phyloP scores from a whole-genome alignment of 1,139 yeast genomes.

The Magnusiomyces paraingens region DNA sequence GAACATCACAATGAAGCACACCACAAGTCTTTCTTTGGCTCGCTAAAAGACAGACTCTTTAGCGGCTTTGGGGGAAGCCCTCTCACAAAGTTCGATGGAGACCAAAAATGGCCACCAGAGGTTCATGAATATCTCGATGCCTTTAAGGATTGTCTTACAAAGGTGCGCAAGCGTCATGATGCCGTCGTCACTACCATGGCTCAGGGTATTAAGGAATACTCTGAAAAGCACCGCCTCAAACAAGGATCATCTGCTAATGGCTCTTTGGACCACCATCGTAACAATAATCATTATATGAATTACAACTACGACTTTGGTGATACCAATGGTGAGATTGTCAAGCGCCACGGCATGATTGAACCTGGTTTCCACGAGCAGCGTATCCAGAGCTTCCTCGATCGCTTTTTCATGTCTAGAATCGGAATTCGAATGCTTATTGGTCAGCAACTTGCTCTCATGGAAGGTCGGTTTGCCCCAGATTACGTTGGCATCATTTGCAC shows the following conservation, averaged over 20 bases:
- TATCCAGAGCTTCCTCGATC: slow-evolving; percentile 67
- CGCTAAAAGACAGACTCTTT: slow-evolving; percentile 16
- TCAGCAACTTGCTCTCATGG: slow-evolving; percentile 73
- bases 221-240: slow-evolving; percentile 12
- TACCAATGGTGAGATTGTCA: too few relatives aligned
- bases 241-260: too few relatives aligned
- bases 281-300: slow-evolving; percentile 16
- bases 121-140: slow-evolving; percentile 62
- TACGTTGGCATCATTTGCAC: slow-evolving; percentile 84
- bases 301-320: too few relatives aligned
- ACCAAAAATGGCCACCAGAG: slow-evolving; percentile 60
- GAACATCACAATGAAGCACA: neutral
- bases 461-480: slow-evolving; percentile 46
- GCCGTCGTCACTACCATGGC: slow-evolving; percentile 93
- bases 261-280: slow-evolving; percentile 17
- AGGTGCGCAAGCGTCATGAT: slow-evolving; percentile 78
- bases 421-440: slow-evolving; percentile 86
- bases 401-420: slow-evolving; percentile 78
- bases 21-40: slow-evolving; percentile 14
- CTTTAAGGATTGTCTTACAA: slow-evolving; percentile 59
- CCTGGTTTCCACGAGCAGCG: slow-evolving; percentile 33
- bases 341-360: slow-evolving; percentile 27
- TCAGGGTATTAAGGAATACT: slow-evolving; percentile 81
- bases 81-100: slow-evolving; percentile 42
- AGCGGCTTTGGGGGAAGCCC: slow-evolving; percentile 48